Base-by-base conservation (phyloP, 140 eudicot species). In the Ambrosia hybrid region DNA sequence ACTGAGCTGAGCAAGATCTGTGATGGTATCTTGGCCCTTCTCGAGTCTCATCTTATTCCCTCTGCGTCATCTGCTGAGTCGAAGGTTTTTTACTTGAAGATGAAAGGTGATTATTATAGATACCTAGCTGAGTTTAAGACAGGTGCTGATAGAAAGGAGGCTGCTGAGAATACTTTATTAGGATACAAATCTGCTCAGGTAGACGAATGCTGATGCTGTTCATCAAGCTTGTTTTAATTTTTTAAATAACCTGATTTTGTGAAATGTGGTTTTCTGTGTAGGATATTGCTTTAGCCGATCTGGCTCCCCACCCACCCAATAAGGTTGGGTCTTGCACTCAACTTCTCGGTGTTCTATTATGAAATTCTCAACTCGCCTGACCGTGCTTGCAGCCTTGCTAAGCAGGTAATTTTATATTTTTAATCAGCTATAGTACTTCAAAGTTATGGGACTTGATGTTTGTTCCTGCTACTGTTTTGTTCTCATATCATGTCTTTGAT, bases 371-470 rank as follows among this genome's bases (percentile, higher is more conserved):
- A 84, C 71, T 87, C 94, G 6, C 94, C 94, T 13, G 94, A 87
- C 68, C 90, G 86, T 70, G 94, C 94, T 85, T 87, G 94, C 86
- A 87, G 62, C 72, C 94, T 87, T 67, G 94, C 94, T 46, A 87
- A 87, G 79, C 87, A 85, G 94, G 94, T 87, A 87, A 61, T 26
- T 21, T 4, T 52, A 26, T 55, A 43, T 53, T 17, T 17, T 9
- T n/a, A n/a, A n/a, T n/a, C n/a, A n/a, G n/a, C n/a, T n/a, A n/a
- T n/a, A n/a, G n/a, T n/a, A n/a, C n/a, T n/a, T n/a, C n/a, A n/a
- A n/a, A 6, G n/a, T 36, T 10, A 64, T 39, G 11, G 33, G 34
- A 1, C n/a, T 64, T 64, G 37, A 69, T 14, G 34, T 34, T 21
- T 33, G 14, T 34, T 8, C 30, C 17, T 13, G 26, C 62, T 69